Conservation (phyloP, 495 filamentous ascomycete genomes). For the Xylaria acuta region DNA sequence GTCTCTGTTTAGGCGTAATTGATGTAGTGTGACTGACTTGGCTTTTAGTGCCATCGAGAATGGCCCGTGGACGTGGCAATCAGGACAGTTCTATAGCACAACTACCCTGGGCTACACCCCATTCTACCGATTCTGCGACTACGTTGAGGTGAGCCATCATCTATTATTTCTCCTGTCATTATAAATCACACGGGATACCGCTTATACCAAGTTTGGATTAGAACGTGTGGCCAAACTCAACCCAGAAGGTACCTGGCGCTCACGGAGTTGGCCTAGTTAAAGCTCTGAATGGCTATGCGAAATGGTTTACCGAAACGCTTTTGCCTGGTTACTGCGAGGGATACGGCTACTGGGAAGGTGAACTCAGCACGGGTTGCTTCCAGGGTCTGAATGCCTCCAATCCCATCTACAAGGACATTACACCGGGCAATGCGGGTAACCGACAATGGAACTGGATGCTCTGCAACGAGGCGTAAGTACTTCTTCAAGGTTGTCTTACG, state of each 20-base stretch:
- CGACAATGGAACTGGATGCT: conserved; percentile 71
- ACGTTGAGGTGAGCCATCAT: conserved; percentile 38
- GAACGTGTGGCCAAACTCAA: conserved; percentile 40
- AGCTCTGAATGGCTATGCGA: conserved; percentile 57
- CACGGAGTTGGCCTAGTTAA: conserved; percentile 54
- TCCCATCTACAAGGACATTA: conserved; percentile 62
- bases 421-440: conserved; percentile 57
- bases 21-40: conserved; percentile 50
- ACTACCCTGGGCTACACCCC: conserved; percentile 47
- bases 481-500: not conserved
- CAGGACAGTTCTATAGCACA: conserved; percentile 54
- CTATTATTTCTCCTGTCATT: too few relatives aligned
- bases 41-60: conserved; percentile 49
- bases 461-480: conserved; percentile 64
- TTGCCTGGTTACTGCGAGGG: conserved; percentile 53
- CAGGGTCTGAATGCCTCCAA: conserved; percentile 64
- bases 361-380: conserved; percentile 59
- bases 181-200: too few relatives aligned
- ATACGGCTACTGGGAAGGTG: conserved; percentile 55
- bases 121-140: conserved; percentile 62
- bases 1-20: conserved; percentile 33
- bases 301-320: conserved; percentile 56
- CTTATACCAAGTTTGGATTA: not conserved
- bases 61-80: conserved; percentile 64
- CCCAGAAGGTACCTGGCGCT: conserved; percentile 41